These are phyloP conservation scores for Colletotrichum paranaense DNA, from an alignment of 2,329 filamentous ascomycete species.

Conservation along the genomic window DNA sequence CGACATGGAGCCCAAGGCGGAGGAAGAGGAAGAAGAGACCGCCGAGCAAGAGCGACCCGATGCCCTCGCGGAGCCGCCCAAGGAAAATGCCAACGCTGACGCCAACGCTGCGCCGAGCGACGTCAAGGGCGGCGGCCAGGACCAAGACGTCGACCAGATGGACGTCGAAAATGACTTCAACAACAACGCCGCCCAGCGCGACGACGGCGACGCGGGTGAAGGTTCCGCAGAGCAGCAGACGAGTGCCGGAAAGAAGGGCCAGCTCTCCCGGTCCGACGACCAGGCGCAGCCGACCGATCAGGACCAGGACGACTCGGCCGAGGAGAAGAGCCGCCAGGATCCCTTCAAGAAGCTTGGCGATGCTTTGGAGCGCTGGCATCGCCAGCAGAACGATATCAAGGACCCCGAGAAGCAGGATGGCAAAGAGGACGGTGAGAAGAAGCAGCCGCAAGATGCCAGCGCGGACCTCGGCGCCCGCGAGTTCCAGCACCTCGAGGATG, in stretches of 20 bases:
- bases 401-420: conserved; percentile 65
- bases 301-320: conserved; percentile 55
- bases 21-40: conserved; percentile 62
- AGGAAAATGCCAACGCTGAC: conserved; percentile 63
- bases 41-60: conserved; percentile 50
- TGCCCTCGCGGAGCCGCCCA: conserved; percentile 44
- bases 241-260: conserved; percentile 72
- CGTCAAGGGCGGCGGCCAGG: conserved; percentile 71
- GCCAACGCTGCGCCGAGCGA: conserved; percentile 72
- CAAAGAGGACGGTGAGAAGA: conserved; percentile 59
- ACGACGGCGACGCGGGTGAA: conserved; percentile 75
- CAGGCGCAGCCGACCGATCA: conserved; percentile 54
- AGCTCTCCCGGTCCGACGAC: conserved; percentile 60
- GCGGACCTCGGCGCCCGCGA: conserved; percentile 83
- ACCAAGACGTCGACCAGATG: conserved; percentile 72
- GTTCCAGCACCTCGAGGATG: conserved; percentile 92
- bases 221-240: conserved; percentile 72
- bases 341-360: conserved; percentile 96
- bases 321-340: conserved; percentile 61
- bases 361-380: conserved; percentile 91
- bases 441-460: conserved; percentile 63
- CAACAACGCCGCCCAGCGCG: conserved; percentile 70
- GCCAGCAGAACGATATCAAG: conserved; percentile 85
- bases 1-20: conserved; percentile 62
- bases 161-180: conserved; percentile 72